These are phyloP conservation scores for Lactifluus rugatus DNA, from an alignment of 768 basidiomycete genomes.

Conservation along the genomic window DNA sequence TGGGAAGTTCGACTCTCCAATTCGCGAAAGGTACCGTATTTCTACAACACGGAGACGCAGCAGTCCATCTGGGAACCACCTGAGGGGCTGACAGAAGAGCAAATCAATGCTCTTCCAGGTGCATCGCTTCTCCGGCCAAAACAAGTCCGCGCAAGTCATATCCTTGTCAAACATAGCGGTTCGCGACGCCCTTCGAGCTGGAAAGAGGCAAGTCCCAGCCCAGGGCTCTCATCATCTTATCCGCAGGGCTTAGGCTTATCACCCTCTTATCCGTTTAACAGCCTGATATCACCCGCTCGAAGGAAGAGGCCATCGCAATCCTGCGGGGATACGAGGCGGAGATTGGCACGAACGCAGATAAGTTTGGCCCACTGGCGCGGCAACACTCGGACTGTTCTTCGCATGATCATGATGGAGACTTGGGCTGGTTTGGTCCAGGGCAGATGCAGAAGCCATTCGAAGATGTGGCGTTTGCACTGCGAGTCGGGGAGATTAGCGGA, in stretches of 20 bases:
- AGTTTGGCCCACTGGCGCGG: constrained; percentile 68
- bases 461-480: constrained; percentile 67
- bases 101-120: constrained; percentile 58
- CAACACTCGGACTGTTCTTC: constrained; percentile 86
- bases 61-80: constrained; percentile 79
- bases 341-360: constrained; percentile 43
- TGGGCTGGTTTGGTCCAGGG: constrained; percentile 74
- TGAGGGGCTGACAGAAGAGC: constrained; percentile 44
- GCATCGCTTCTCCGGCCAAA: constrained; percentile 45
- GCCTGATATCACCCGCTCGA: constrained; percentile 72
- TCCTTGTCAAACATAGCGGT: constrained; percentile 83
- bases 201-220: constrained; percentile 53
- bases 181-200: constrained; percentile 75
- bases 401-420: constrained; percentile 72
- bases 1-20: constrained; percentile 90
- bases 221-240: background rate
- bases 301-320: constrained; percentile 83
- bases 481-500: constrained; percentile 69
- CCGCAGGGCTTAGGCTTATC: no score
- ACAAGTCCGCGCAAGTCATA: constrained; percentile 87
- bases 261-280: constrained; percentile 24
- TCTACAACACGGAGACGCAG: constrained; percentile 64
- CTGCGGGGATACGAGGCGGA: constrained; percentile 52
- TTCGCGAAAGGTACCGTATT: constrained; percentile 75
- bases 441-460: constrained; percentile 99